These are phyloP conservation scores for Trichosporon sp. DNA, from an alignment of 1,284 basidiomycete genomes.

Conservation along the genomic window DNA sequence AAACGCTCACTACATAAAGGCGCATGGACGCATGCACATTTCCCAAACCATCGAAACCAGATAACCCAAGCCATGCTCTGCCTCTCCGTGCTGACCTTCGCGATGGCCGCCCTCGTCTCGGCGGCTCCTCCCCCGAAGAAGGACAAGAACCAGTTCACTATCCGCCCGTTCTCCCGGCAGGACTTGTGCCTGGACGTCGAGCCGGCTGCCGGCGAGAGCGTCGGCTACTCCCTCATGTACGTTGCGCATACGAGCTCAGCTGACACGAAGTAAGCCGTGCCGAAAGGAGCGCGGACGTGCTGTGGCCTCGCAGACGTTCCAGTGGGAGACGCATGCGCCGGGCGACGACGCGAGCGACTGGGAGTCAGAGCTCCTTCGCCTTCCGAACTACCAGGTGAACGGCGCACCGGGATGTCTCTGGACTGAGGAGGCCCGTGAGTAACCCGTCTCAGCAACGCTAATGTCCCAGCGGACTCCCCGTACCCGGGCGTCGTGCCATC, in stretches of 20 bases:
- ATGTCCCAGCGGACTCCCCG: neutral
- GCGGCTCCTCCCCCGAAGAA: neutral
- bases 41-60: neutral
- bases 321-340: neutral
- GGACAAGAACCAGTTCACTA: conserved; percentile 1
- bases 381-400: neutral
- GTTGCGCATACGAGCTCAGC: neutral
- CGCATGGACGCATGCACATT: too few relatives aligned
- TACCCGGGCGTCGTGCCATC: neutral
- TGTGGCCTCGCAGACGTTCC: neutral
- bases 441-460: neutral
- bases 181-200: neutral
- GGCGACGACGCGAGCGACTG: neutral
- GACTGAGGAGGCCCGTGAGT: neutral
- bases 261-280: neutral
- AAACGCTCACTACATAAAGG: neutral
- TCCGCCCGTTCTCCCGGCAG: neutral
- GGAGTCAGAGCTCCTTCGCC: neutral
- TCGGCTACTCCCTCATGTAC: neutral
- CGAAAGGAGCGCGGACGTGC: neutral
- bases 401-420: neutral
- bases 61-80: neutral
- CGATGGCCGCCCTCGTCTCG: neutral
- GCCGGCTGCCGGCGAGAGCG: neutral
- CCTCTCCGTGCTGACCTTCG: neutral